Base-by-base conservation (phyloP, 441 rosid species). In the Cnidoscolus chayamansa region DNA sequence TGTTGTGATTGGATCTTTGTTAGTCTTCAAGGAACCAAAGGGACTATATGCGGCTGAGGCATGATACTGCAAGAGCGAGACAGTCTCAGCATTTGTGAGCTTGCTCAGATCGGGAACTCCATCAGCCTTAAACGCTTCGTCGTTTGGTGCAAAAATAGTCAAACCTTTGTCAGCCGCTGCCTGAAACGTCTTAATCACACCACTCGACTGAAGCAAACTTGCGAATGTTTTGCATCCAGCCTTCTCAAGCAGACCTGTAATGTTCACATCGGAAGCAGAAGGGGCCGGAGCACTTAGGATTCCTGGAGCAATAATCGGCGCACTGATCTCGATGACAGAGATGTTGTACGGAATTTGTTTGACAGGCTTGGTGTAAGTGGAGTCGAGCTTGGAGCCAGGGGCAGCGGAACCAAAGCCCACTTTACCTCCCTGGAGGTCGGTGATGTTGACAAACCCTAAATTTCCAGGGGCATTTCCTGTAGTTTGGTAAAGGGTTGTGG, bases 381-480 rank as follows among this genome's bases (percentile, higher is more conserved):
- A 86, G 45, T 86, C 98, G 56, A 94, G 94, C 73, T 94, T 90
- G 10, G 97, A 91, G 19, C 97, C 97, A 0, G 92, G 81, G 54
- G 85, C 90, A 11, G 95, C 93, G 17, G 97, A 82, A 74, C 97
- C 96, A 73, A 94, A 92, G 2, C 88, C 92, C 32, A 94, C 93
- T 75, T 92, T 91, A 7, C 98, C 98, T 6, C 97, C 97, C 55
- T 84, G 84, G 4, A 92, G 88, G 67, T 87, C 92, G 75, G 97
- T 92, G 71, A 92, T 90, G 67, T 94, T 92, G 69, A 94, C 93
- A 69, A 94, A 89, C 1, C 96, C 97, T 19, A 82, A 20, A 70
- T 89, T 88, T 0, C 97, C 97, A 12, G 97, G 90, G 70, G 97
- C 94, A 65, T 87, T 88, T n/a, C 97, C 97, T 72, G 97, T 94